These are phyloP conservation scores for Hypoxylon lenormandii DNA, from an alignment of 495 filamentous ascomycete species.

Conservation along the genomic window DNA sequence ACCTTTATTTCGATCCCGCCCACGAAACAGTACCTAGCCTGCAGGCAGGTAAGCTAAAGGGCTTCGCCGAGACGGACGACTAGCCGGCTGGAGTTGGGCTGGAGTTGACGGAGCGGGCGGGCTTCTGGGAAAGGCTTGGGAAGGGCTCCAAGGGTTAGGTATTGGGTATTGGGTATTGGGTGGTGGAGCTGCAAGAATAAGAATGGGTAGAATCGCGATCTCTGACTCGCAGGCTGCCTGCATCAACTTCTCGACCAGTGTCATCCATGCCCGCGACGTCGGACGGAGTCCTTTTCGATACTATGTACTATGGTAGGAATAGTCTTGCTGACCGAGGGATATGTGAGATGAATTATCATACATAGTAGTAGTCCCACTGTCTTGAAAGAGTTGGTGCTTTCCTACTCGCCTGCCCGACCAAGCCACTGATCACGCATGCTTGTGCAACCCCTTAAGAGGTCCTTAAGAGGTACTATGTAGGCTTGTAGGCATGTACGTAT, in stretches of 20 bases:
- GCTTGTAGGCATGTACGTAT: no score
- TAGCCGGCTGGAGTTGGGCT: conserved; percentile 15
- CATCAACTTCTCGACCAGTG: conserved; percentile 37
- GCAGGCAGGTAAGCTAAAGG: conserved; percentile 35
- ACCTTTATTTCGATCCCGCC: conserved; percentile 29
- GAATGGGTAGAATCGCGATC: conserved; percentile 33
- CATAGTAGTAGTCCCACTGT: conserved; percentile 35
- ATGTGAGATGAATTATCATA: conserved; percentile 40
- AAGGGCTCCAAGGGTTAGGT: conserved; percentile 17
- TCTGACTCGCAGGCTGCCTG: conserved; percentile 48
- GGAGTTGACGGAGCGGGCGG: neutral
- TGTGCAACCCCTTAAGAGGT: conserved; percentile 26
- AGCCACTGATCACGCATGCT: conserved; percentile 23
- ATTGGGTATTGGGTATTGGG: conserved; percentile 29
- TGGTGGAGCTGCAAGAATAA: conserved; percentile 35
- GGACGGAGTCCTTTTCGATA: conserved; percentile 33
- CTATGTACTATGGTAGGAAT: no score
- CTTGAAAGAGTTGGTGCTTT: neutral
- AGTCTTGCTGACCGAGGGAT: conserved; percentile 39
- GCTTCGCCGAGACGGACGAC: conserved; percentile 27
- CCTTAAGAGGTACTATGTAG: no score
- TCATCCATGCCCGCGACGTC: conserved; percentile 42
- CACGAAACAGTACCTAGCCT: conserved; percentile 34
- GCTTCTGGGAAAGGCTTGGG: conserved; percentile 1
- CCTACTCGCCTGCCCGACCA: conserved; percentile 5